Percentiles rank a stretch among this genome's conserved stretches.
These are phyloP conservation scores for Alternaria infectoria DNA, from an alignment of 2,329 filamentous ascomycete species.

Conservation along the genomic window DNA sequence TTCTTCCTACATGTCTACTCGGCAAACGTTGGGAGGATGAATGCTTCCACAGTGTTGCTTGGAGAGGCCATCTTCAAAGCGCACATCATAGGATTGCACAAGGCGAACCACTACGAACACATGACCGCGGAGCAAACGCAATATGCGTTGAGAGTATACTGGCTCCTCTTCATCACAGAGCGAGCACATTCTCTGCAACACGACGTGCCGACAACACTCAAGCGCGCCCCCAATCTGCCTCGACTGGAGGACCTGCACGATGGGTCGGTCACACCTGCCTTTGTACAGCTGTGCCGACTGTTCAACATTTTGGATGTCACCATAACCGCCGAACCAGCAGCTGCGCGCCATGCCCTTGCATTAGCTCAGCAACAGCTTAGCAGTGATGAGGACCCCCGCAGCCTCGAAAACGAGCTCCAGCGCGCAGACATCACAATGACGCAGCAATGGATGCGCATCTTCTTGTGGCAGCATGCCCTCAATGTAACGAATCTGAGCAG, in stretches of 20 bases:
- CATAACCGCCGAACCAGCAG: slow-evolving; percentile 40
- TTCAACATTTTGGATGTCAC: slow-evolving; percentile 45
- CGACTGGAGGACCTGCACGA: slow-evolving; percentile 38
- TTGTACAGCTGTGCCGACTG: slow-evolving; percentile 43
- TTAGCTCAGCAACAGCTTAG: slow-evolving; percentile 42
- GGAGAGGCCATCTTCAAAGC: slow-evolving; percentile 44
- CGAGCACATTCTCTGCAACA: slow-evolving; percentile 46
- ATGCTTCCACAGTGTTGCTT: slow-evolving; percentile 38
- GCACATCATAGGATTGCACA: slow-evolving; percentile 42
- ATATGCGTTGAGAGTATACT: slow-evolving; percentile 41
- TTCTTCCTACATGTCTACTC: slow-evolving; percentile 47
- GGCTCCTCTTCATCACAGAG: slow-evolving; percentile 47
- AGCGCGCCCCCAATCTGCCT: slow-evolving; percentile 38
- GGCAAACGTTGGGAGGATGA: slow-evolving; percentile 45
- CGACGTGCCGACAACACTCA: slow-evolving; percentile 42
- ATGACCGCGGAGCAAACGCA: slow-evolving; percentile 37
- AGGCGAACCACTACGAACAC: slow-evolving; percentile 29
- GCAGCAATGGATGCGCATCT: slow-evolving; percentile 48
- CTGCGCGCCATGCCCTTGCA: slow-evolving; percentile 37
- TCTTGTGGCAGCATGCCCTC: slow-evolving; percentile 46
- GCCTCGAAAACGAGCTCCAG: slow-evolving; percentile 44
- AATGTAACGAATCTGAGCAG: slow-evolving; percentile 42
- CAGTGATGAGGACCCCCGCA: slow-evolving; percentile 35
- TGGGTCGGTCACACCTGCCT: slow-evolving; percentile 40
- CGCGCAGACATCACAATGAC: slow-evolving; percentile 48